phyloP scores from a whole-genome alignment of 2,329 filamentous ascomycete genomes.

The Aaosphaeria pasadenensis region DNA sequence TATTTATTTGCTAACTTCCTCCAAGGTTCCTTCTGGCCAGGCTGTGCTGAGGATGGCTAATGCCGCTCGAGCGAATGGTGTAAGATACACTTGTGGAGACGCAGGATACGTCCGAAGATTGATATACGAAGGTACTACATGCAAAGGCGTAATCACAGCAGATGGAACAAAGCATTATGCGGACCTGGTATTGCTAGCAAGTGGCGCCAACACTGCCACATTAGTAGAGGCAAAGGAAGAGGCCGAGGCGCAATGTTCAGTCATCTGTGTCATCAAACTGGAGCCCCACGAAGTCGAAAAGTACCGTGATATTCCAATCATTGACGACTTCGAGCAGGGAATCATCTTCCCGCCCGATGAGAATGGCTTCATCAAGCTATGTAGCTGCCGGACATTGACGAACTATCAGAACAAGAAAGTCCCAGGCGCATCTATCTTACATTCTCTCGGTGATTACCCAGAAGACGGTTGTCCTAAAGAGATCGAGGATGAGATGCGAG shows the following conservation, averaged over 20 bases:
- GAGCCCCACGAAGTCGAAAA: conserved; percentile 21
- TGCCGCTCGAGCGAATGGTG: conserved; percentile 52
- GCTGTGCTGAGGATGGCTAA: conserved; percentile 55
- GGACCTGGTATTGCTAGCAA: conserved; percentile 45
- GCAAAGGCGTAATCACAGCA: conserved; percentile 5
- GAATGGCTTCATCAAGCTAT: conserved; percentile 10
- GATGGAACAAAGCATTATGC: conserved; percentile 9
- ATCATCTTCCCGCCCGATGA: conserved; percentile 17
- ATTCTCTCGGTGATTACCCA: background rate
- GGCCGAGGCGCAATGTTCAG: conserved; percentile 15
- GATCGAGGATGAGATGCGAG: conserved; percentile 1
- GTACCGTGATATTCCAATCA: conserved; percentile 18
- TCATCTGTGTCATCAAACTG: conserved; percentile 26
- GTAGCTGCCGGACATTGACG: conserved; percentile 13
- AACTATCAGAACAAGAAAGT: conserved; percentile 7
- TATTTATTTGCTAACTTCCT: conserved; percentile 1
- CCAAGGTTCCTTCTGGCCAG: conserved; percentile 44
- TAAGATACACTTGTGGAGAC: conserved; percentile 17
- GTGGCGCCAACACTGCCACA: conserved; percentile 48
- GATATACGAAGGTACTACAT: conserved; percentile 14
- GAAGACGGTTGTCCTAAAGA: background rate
- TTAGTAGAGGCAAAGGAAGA: conserved; percentile 15
- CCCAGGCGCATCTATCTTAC: background rate
- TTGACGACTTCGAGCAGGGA: conserved; percentile 18
- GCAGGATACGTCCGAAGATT: conserved; percentile 21